Evolutionary conservation across 176 grass and related monocot genomes (phyloP).

Genomic region (Thalia dealbata): DNA sequence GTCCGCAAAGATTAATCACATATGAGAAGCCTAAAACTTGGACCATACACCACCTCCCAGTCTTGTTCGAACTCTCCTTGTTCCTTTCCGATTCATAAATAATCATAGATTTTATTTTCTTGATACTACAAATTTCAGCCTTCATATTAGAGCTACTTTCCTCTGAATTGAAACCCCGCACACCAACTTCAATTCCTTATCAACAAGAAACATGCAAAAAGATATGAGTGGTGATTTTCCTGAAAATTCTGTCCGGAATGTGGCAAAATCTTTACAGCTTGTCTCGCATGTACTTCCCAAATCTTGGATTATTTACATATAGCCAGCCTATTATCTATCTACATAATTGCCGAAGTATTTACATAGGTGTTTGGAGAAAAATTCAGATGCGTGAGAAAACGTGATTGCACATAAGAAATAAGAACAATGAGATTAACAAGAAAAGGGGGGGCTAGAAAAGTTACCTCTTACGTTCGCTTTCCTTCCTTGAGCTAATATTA

Average conservation of each 20-base stretch:
- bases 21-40: no score
- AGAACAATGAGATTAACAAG: constrained; percentile 6
- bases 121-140: no score
- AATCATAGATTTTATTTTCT: no score
- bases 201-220: no score
- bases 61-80: no score
- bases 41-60: no score
- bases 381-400: not conserved
- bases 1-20: no score
- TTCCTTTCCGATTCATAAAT: no score
- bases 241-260: not conserved
- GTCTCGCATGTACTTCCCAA: not conserved
- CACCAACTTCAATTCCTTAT: no score
- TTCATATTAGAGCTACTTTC: no score
- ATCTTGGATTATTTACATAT: not conserved
- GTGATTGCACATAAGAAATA: no score
- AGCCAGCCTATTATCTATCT: not conserved
- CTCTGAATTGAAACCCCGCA: no score
- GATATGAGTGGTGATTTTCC: not conserved
- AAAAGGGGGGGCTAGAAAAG: not conserved
- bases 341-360: not conserved
- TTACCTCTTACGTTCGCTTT: constrained; percentile 26
- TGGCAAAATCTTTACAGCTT: not conserved
- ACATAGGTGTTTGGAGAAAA: not conserved
- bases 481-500: not conserved